Conservation (phyloP, 257 asterid species). For the Rauvolfia tetraphylla region DNA sequence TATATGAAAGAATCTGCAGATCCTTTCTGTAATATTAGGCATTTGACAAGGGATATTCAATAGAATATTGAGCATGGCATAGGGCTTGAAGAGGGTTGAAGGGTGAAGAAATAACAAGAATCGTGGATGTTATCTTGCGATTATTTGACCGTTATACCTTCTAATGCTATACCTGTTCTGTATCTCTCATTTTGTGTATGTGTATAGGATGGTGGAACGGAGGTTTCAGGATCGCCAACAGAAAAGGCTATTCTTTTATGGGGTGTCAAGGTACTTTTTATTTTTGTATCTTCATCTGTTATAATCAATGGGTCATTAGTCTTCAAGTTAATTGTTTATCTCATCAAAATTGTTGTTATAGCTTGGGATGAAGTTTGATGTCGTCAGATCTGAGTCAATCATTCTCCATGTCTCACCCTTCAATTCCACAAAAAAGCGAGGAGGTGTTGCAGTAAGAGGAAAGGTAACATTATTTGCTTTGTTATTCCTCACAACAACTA, state of each 20-base stretch:
- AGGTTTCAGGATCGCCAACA: conserved; percentile 96
- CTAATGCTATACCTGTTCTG: conserved; percentile 11
- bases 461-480: conserved; percentile 39
- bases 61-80: not conserved
- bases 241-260: conserved; percentile 91
- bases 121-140: not conserved
- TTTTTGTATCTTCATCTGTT: not conserved
- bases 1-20: not conserved
- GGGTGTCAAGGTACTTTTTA: conserved; percentile 74
- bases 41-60: not conserved
- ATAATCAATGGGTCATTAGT: not conserved
- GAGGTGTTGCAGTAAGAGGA: conserved; percentile 83
- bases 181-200: conserved; percentile 3
- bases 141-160: not conserved
- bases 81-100: not conserved
- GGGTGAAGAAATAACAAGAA: not conserved
- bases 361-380: conserved; percentile 88
- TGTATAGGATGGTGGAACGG: conserved; percentile 61
- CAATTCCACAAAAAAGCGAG: conserved; percentile 89
- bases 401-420: conserved; percentile 87
- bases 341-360: conserved; percentile 30
- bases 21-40: not conserved
- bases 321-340: conserved; percentile 15
- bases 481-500: not conserved
- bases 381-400: conserved; percentile 68